phyloP scores from a whole-genome alignment of 768 basidiomycete genomes.

The Rhodotorula sphaerocarpa region DNA sequence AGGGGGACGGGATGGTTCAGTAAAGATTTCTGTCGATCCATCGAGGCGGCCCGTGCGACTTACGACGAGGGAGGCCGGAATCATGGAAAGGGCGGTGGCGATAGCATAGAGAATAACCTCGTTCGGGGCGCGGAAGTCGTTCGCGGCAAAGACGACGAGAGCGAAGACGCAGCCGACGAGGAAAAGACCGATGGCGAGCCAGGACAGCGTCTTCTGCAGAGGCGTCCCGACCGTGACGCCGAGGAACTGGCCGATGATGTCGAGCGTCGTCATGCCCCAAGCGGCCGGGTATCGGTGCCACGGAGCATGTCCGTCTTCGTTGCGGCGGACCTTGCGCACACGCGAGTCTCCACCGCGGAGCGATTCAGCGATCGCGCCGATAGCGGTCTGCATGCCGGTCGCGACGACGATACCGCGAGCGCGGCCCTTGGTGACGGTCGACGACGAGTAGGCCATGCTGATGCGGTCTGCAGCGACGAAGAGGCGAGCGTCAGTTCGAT shows the following conservation, averaged over 20 bases:
- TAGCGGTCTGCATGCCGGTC: slow-evolving; percentile 46
- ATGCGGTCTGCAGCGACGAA: slow-evolving; percentile 28
- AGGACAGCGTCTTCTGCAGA: slow-evolving; percentile 35
- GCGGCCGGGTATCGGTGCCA: slow-evolving; percentile 31
- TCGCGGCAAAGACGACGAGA: slow-evolving; percentile 37
- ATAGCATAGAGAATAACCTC: slow-evolving; percentile 37
- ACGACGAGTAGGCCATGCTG: slow-evolving; percentile 45
- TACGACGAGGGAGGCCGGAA: slow-evolving; percentile 35
- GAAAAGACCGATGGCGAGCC: slow-evolving; percentile 37
- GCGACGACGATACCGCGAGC: slow-evolving; percentile 45
- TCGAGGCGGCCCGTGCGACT: background rate
- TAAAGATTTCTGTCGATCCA: background rate
- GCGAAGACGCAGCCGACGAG: slow-evolving; percentile 35
- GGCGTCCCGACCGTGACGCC: slow-evolving; percentile 41
- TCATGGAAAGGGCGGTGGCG: slow-evolving; percentile 34
- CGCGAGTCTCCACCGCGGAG: slow-evolving; percentile 41
- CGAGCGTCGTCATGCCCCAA: slow-evolving; percentile 23
- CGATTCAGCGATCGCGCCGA: slow-evolving; percentile 45
- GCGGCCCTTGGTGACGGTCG: slow-evolving; percentile 48
- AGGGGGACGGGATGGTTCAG: background rate
- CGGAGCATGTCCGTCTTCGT: slow-evolving; percentile 38
- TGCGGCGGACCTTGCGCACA: slow-evolving; percentile 42
- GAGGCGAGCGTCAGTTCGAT: background rate
- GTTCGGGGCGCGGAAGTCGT: slow-evolving; percentile 25
- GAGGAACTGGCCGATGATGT: slow-evolving; percentile 44